A percentile compares a stretch with the other conserved stretches of the same genome.
These are phyloP conservation scores for Chytridiales sp. DNA, from an alignment of 371 early-diverging fungal genomes.

Conservation along the genomic window DNA sequence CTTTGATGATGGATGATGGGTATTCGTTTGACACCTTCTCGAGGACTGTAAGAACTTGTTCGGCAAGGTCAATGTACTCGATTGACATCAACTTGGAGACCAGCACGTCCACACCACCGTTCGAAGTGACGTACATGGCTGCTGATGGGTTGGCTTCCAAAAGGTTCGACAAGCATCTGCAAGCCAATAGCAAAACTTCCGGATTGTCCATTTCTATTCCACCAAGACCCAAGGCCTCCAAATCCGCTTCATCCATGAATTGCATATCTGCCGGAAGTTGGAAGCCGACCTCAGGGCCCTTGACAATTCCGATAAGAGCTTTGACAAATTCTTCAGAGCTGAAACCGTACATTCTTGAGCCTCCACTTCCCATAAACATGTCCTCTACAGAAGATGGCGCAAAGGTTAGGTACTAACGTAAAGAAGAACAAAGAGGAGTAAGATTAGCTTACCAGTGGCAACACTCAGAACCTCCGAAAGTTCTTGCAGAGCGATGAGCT, in stretches of 20 bases:
- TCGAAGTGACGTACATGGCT: slow-evolving; percentile 60
- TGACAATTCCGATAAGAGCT: slow-evolving; percentile 33
- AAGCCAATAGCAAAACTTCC: slow-evolving; percentile 79
- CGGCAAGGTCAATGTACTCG: slow-evolving; percentile 90
- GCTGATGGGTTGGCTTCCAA: slow-evolving; percentile 83
- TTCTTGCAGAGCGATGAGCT: slow-evolving; percentile 47
- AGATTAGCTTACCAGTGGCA: slow-evolving; percentile 34
- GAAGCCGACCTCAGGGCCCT: slow-evolving; percentile 12
- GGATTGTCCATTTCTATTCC: slow-evolving; percentile 48
- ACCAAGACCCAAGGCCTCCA: slow-evolving; percentile 25
- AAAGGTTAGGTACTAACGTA: not conserved
- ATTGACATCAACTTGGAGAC: slow-evolving; percentile 76
- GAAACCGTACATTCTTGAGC: slow-evolving; percentile 37
- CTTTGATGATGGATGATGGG: slow-evolving; percentile 70
- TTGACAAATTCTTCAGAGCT: slow-evolving; percentile 39
- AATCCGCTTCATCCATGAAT: slow-evolving; percentile 29
- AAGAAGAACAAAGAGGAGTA: slow-evolving; percentile 6
- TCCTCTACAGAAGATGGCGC: slow-evolving; percentile 29
- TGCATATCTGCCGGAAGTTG: slow-evolving; percentile 17
- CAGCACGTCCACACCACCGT: slow-evolving; percentile 68
- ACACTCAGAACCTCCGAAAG: slow-evolving; percentile 42
- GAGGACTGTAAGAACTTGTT: slow-evolving; percentile 77
- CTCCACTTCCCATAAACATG: slow-evolving; percentile 43
- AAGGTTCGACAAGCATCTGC: slow-evolving; percentile 83
- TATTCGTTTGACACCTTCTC: slow-evolving; percentile 71